Evolutionary conservation across 345 rosid genomes (phyloP), one percentile per base, ranked within the genome.

Genomic region (Lepidium africanum): DNA sequence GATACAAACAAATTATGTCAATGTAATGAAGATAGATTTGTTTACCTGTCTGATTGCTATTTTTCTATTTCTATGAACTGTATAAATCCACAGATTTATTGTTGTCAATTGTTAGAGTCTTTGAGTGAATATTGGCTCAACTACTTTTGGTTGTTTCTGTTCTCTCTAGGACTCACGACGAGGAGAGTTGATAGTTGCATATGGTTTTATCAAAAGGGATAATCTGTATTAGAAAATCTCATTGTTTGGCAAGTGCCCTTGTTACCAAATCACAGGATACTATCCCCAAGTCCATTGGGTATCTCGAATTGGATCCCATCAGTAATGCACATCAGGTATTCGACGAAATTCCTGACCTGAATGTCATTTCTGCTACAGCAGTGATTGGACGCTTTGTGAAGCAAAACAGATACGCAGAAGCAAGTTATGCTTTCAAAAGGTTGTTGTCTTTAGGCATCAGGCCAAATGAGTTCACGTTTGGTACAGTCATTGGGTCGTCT

Each of bases 401-500:
- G 79, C 78, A 70, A 15, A 59, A 74, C 10, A 78, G 74, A 7
- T 73, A 84, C 49, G 74, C 67, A 16, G 87, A 87, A 39, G 92
- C 89, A 36, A 42, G 55, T 9, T 38, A 48, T 40, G 65, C 82
- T 17, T 92, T 92, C 72, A 74, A 82, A 19, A 79, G 79, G 59
- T 73, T 87, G 82, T 67, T 87, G 32, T 66, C 19, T 30, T 27
- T 77, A 73, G 65, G 80, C 10, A 80, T 89, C 33, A 84, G 83
- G 45, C 96, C 95, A 10, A 89, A 76, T 65, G 87, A 89, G 63
- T 89, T 79, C 80, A 92, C 96, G 1, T 89, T 87, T 59, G 86
- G 90, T 45, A 80, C 92, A 0, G 79, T 86, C 21, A 66, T 92
- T 67, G 86, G 69, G 32, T 82, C 87, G 0, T 75, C 89, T n/a